Evolutionary conservation across 2,329 filamentous ascomycete species (phyloP).

Genomic region (Penicillium sp.): DNA sequence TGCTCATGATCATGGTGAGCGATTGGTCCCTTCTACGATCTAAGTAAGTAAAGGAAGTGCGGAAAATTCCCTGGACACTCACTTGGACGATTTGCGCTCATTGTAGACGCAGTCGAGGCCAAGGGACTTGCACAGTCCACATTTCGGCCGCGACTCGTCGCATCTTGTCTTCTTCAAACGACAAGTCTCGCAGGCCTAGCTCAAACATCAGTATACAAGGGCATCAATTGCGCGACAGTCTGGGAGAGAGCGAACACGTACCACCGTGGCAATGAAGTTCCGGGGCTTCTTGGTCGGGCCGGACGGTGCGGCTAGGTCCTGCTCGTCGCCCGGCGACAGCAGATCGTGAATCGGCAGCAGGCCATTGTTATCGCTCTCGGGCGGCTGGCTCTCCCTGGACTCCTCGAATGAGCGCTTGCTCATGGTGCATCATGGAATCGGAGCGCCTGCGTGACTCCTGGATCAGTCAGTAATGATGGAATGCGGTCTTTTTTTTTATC

Average conservation of each 20-base stretch:
- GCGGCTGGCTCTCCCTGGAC: slow-evolving; percentile 25
- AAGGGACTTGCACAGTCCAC: slow-evolving; percentile 51
- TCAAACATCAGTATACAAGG: background rate
- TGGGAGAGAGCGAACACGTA: slow-evolving; percentile 16
- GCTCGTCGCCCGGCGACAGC: slow-evolving; percentile 35
- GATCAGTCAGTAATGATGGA: too few species aligned
- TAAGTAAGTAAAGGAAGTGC: background rate
- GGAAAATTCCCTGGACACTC: slow-evolving; percentile 12
- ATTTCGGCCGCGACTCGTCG: slow-evolving; percentile 54
- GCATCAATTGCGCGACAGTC: background rate
- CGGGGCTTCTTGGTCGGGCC: slow-evolving; percentile 34
- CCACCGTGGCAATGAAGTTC: slow-evolving; percentile 42
- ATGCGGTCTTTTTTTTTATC: too few species aligned
- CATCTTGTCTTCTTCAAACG: slow-evolving; percentile 55
- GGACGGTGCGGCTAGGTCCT: slow-evolving; percentile 20
- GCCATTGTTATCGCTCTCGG: slow-evolving; percentile 28
- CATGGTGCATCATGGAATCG: slow-evolving; percentile 37
- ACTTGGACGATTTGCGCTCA: slow-evolving; percentile 54
- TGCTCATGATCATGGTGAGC: slow-evolving; percentile 55
- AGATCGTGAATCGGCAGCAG: slow-evolving; percentile 35
- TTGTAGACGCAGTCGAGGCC: slow-evolving; percentile 53
- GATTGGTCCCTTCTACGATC: slow-evolving; percentile 52
- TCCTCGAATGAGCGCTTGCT: slow-evolving; percentile 39
- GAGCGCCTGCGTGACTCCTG: too few species aligned
- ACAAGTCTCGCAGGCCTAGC: slow-evolving; percentile 54